A percentile compares a stretch with the other conserved stretches of the same genome.
Conservation (phyloP, 495 filamentous ascomycete species). For the Trichoderma reesei region DNA sequence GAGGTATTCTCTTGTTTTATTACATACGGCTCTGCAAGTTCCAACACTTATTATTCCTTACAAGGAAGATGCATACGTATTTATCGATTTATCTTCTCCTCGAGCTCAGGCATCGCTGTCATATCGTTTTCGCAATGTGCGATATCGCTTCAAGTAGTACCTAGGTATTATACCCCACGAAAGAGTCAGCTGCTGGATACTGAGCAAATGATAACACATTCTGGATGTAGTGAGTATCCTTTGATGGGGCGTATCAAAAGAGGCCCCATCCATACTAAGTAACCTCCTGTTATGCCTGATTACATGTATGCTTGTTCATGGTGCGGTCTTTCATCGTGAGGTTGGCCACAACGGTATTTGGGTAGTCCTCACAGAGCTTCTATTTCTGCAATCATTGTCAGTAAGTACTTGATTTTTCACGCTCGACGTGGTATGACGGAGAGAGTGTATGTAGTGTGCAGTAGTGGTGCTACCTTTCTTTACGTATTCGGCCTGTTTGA, state of each 20-base stretch:
- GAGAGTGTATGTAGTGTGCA: no score
- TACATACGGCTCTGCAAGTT: conserved; percentile 5
- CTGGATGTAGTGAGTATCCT: background rate
- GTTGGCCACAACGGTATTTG: conserved; percentile 14
- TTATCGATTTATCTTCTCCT: background rate
- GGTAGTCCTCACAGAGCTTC: conserved; percentile 72
- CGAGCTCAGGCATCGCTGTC: conserved; percentile 22
- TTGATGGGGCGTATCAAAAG: no score
- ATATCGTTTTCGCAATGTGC: conserved; percentile 78
- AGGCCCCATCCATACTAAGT: background rate
- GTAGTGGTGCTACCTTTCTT: conserved; percentile 92
- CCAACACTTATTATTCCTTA: background rate
- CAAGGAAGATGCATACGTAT: no score
- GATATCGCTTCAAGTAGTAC: conserved; percentile 92
- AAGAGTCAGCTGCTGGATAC: conserved; percentile 5
- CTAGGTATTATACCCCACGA: conserved; percentile 37
- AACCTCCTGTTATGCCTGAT: background rate
- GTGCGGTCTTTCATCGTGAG: background rate
- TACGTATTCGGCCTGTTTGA: conserved; percentile 74
- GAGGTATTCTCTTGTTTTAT: background rate
- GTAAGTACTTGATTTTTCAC: no score
- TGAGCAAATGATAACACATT: background rate
- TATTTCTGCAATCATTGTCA: conserved; percentile 48
- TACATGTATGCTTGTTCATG: background rate
- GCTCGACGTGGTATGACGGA: no score